Percentiles rank a stretch among this genome's conserved stretches.
These are phyloP conservation scores for Aspergillus fructus DNA, from an alignment of 2,329 filamentous ascomycete species.

Conservation along the genomic window DNA sequence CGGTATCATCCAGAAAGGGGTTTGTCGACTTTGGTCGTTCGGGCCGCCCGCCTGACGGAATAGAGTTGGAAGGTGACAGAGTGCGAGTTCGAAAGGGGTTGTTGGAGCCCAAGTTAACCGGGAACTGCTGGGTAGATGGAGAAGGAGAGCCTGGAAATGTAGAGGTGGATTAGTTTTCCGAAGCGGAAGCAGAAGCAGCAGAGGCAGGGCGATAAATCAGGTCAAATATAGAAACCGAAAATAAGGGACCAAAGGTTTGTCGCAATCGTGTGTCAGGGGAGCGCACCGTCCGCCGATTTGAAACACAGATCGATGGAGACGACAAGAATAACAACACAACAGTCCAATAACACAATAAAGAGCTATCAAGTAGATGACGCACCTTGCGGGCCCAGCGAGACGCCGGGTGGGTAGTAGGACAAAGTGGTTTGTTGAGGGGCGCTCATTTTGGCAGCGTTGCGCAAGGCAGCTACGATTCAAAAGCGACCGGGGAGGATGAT, in stretches of 20 bases:
- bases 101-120: conserved; percentile 45
- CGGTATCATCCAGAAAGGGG: conserved; percentile 58
- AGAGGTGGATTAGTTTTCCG: conserved; percentile 7
- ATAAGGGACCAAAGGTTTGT: conserved; percentile 3
- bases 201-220: conserved; percentile 1
- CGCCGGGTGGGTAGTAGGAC: conserved; percentile 31
- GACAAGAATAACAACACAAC: conserved; percentile 9
- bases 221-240: conserved; percentile 12
- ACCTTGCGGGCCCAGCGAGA: conserved; percentile 34
- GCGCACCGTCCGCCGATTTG: conserved; percentile 17
- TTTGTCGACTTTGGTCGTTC: conserved; percentile 59
- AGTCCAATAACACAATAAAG: conserved; percentile 7
- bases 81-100: conserved; percentile 53
- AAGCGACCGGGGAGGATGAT: conserved; percentile 12
- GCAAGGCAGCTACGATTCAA: conserved; percentile 19
- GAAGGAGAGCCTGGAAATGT: conserved; percentile 17
- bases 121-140: conserved; percentile 31
- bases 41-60: conserved; percentile 29
- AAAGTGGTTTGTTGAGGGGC: conserved; percentile 29
- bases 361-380: conserved; percentile 25
- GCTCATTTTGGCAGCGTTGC: conserved; percentile 29
- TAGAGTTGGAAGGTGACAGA: conserved; percentile 37
- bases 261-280: conserved; percentile 14
- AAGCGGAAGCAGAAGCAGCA: background rate
- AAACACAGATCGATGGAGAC: conserved; percentile 19